Percentiles rank a stretch among this genome's conserved stretches.
phyloP scores from a whole-genome alignment of 176 grass and related monocot species.

The Raddia guianensis region DNA sequence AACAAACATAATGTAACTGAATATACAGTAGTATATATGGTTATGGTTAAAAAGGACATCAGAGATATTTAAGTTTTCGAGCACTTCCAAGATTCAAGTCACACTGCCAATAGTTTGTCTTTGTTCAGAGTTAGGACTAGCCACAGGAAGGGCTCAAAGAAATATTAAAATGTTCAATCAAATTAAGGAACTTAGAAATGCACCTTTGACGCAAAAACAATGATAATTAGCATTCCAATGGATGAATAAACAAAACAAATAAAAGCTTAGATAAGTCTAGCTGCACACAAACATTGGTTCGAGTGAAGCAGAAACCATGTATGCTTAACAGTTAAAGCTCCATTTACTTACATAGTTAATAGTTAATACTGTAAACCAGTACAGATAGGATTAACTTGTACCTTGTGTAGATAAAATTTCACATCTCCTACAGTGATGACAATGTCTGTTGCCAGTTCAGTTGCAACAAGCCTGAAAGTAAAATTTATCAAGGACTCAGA shows the following conservation, averaged over 20 bases:
- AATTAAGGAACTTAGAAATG: not conserved
- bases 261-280: not conserved
- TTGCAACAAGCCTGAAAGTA: conserved; percentile 80
- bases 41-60: not conserved
- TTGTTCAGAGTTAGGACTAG: not conserved
- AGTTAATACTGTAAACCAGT: not conserved
- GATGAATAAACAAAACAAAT: not conserved
- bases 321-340: not conserved
- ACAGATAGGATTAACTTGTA: conserved; percentile 12
- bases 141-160: not conserved
- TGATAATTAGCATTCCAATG: not conserved
- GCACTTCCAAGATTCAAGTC: not conserved
- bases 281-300: not conserved
- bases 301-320: not conserved
- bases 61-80: not conserved
- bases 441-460: conserved; percentile 88
- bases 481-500: not conserved
- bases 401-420: conserved; percentile 98
- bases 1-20: not conserved
- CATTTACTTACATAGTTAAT: not conserved
- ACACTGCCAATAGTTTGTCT: not conserved
- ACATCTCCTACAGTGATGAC: conserved; percentile 78
- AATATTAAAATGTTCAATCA: not conserved
- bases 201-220: not conserved
- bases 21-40: not conserved